These are phyloP conservation scores for Priceomyces carsonii DNA, from an alignment of 805 yeast species.

Conservation along the genomic window DNA sequence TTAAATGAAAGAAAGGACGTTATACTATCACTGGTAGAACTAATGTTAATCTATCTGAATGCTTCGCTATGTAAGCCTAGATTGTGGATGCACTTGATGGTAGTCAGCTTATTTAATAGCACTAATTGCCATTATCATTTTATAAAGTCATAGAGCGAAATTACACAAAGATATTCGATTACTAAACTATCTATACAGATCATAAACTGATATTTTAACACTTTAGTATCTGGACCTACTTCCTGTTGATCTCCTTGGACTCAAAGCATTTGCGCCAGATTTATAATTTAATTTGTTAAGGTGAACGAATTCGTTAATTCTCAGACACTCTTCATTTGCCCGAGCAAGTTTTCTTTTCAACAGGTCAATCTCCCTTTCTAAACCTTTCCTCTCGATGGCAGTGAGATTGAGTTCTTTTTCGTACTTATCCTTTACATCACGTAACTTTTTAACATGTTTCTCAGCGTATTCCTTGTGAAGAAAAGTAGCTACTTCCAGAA, in stretches of 20 bases:
- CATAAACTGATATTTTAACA: background rate
- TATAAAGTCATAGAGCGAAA: background rate
- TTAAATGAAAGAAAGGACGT: no score
- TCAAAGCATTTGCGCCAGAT: conserved; percentile 7
- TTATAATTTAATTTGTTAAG: conserved; percentile 54
- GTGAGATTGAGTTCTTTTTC: conserved; percentile 40
- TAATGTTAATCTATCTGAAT: no score
- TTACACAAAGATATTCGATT: conserved; percentile 9
- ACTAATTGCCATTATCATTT: conserved; percentile 4
- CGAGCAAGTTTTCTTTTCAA: conserved; percentile 33
- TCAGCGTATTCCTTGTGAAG: conserved; percentile 72
- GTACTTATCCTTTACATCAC: conserved; percentile 43
- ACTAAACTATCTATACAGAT: no score
- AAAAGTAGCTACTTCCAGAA: conserved; percentile 67
- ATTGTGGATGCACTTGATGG: no score
- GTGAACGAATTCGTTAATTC: conserved; percentile 16
- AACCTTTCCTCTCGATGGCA: conserved; percentile 43
- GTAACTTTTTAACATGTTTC: conserved; percentile 74
- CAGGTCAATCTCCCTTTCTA: conserved; percentile 54
- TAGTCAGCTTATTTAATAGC: no score
- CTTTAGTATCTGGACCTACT: conserved; percentile 4
- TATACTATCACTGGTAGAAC: no score
- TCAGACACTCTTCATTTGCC: conserved; percentile 50
- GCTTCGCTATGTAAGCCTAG: no score
- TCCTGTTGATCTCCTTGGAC: conserved; percentile 12